A percentile compares a stretch with the other conserved stretches of the same genome.
Evolutionary conservation across 306 rosid species (phyloP).

Genomic region (Medicago lupulina): DNA sequence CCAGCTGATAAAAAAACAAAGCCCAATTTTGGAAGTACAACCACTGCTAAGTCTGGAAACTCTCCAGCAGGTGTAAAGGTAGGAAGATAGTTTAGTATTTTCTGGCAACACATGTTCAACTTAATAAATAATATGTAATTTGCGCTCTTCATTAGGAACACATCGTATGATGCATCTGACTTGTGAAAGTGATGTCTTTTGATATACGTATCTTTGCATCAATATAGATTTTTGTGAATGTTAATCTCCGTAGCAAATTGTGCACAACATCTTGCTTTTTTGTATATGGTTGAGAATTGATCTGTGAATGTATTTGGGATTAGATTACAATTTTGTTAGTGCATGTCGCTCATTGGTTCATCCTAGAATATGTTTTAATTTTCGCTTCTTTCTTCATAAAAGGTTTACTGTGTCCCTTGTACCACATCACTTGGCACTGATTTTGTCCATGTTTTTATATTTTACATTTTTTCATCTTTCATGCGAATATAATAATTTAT

Average conservation of each 20-base stretch:
- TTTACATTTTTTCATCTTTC: conserved; percentile 6
- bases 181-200: conserved; percentile 17
- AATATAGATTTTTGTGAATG: conserved; percentile 13
- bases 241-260: conserved; percentile 25
- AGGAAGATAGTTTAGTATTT: conserved; percentile 38
- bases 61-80: conserved; percentile 64
- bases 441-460: neutral
- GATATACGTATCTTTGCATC: conserved; percentile 3
- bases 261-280: conserved; percentile 1
- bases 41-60: conserved; percentile 78
- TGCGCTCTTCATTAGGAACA: conserved; percentile 12
- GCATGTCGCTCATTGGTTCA: conserved; percentile 4
- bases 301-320: neutral
- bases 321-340: neutral
- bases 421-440: neutral
- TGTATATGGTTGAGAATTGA: neutral
- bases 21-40: conserved; percentile 66
- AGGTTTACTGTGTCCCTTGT: neutral
- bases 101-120: neutral
- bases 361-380: conserved; percentile 5
- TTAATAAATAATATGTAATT: conserved; percentile 20
- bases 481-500: conserved; percentile 25
- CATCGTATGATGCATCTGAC: conserved; percentile 23
- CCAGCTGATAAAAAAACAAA: conserved; percentile 72
- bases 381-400: neutral